A percentile compares a stretch with the other conserved stretches of the same genome.
Evolutionary conservation across 1,284 basidiomycete species (phyloP).

Genomic region (Ustilago vetiveriae): DNA sequence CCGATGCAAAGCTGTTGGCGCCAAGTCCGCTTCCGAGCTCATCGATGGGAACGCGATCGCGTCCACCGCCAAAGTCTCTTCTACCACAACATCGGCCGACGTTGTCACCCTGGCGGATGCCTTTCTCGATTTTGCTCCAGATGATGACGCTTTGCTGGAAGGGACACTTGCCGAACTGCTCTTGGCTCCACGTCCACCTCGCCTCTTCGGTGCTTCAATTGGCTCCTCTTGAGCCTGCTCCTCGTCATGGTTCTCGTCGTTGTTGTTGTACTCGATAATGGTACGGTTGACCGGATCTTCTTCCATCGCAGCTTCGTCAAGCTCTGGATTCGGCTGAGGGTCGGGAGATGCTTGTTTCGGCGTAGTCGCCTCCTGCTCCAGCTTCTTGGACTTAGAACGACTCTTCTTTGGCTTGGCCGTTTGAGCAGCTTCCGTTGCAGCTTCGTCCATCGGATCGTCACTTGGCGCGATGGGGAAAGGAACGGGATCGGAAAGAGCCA

Average conservation of each 20-base stretch:
- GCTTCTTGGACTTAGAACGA: conserved; percentile 39
- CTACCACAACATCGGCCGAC: background rate
- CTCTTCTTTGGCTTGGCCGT: conserved; percentile 27
- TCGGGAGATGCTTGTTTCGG: conserved; percentile 5
- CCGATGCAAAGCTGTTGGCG: conserved; percentile 1
- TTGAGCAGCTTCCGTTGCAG: conserved; percentile 16
- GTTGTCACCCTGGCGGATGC: conserved; percentile 10
- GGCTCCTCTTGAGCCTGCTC: conserved; percentile 2
- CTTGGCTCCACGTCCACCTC: conserved; percentile 17
- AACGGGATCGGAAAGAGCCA: conserved; percentile 31
- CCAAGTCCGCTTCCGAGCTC: conserved; percentile 23
- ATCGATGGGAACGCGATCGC: conserved; percentile 19
- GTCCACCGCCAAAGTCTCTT: conserved; percentile 1
- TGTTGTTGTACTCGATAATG: conserved; percentile 21
- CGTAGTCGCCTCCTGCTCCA: conserved; percentile 13
- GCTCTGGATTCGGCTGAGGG: conserved; percentile 14
- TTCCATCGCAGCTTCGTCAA: conserved; percentile 5
- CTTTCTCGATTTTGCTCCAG: conserved; percentile 18
- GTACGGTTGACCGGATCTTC: conserved; percentile 21
- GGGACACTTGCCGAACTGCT: conserved; percentile 3
- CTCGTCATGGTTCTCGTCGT: conserved; percentile 12
- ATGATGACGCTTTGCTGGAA: conserved; percentile 5
- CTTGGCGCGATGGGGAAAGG: conserved; percentile 17
- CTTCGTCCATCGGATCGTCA: conserved; percentile 3
- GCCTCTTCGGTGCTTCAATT: conserved; percentile 26